Base-by-base conservation (phyloP, 257 asterid species). In the Rubia yunnanensis region DNA sequence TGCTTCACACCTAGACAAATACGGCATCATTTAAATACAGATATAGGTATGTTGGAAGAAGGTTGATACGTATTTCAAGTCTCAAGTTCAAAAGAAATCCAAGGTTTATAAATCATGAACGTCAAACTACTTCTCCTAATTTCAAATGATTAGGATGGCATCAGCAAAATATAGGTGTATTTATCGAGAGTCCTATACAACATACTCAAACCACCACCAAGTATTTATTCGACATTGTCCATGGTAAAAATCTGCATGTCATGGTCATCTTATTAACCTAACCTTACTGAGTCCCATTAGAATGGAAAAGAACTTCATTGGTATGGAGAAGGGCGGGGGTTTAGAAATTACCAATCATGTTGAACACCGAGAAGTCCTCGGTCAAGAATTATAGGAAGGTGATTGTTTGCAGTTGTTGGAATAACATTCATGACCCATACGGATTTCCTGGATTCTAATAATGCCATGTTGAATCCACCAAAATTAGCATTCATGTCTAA, bases 341-440 rank as follows among this genome's bases (percentile, higher is more conserved):
- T 34, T 23, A 65, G 64, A 78, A 39, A 41, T 66, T 70, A 90
- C 99, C 99, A 94, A 82, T 94, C 91, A 80, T 94, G 99, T 64
- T 86, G 81, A 69, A 90, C 87, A 36, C 99, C 99, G 8, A 84
- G 58, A 60, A 90, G 84, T 66, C 99, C 98, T 65, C 99, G 71
- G 81, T 94, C 99, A 3, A 83, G 77, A 66, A 94, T 81, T 69
- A 94, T 68, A 60, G 99, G 98, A 63, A 94, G 91, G 69, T 77
- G 80, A 73, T 94, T 85, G 24, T 72, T 82, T 39, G 91, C 96
- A 48, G 87, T 82, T 52, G 89, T 80, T 18, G 99, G 96, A 58
- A 94, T 84, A 65, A 82, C 99, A 70, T 94, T 94, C 99, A 94
- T 94, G 65, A 90, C 99, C 99, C 99, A 94, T 31, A 75, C 95